Evolutionary conservation across 75 land plant genomes (phyloP), one percentile per base, ranked within the genome.

Genomic region (Gnetum montanum): DNA sequence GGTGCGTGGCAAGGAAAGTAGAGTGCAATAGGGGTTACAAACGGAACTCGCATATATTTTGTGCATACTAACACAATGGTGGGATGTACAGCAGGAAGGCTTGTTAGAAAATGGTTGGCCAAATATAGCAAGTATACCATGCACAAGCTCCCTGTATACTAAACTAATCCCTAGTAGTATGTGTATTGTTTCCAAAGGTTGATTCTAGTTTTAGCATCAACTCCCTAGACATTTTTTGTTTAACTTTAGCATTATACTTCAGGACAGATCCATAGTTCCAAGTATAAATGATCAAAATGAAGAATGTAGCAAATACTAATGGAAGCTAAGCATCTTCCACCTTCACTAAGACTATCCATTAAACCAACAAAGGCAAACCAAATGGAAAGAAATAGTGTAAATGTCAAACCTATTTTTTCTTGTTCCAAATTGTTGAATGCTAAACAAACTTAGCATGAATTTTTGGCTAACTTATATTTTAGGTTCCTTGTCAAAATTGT

Each of bases 221-320:
- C 34, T 91, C 97, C 85, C 86, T 78, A n/a, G 99, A 80, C 36
- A 95, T 73, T 59, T 83, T 95, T 60, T 85, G 79, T 36, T 83
- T 65, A 20, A 90, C 81, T 46, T 95, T 96, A 51, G 76, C 77
- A 12, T 68, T 69, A 68, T 90, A 90, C 51, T 91, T 87, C 48
- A 83, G 44, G 49, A 85, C 81, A 45, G 83, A 90, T 1, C 99
- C 99, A 58, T 95, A 95, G 79, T 95, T 95, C 99, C 99, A 95
- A 6, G 59, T 76, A 57, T 83, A 95, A 91, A 90, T 95, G 31
- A 83, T 47, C 26, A 60, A 67, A 33, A 92, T 83, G 36, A 95
- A 66, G 53, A 34, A 65, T 24, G 75, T 58, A 19, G 97, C 90
- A 44, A 90, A 85, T 33, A 53, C 97, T 49, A 95, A 79, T 13